Evolutionary conservation across 441 rosid genomes (phyloP), one percentile per base, ranked within the genome.

Genomic region (Euphorbia celastroides): DNA sequence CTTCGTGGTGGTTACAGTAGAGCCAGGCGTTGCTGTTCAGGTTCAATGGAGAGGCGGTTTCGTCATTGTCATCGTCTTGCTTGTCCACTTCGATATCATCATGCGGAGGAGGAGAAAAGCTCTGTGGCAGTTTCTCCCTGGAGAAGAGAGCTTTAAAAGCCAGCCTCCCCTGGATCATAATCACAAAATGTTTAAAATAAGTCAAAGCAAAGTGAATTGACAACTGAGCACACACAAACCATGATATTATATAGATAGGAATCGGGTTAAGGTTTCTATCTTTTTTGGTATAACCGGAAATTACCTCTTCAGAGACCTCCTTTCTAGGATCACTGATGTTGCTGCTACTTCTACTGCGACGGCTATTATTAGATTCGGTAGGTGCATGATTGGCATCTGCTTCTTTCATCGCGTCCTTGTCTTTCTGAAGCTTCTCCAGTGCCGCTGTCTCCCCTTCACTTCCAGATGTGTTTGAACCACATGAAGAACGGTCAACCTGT

Each of bases 121-220:
- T 93, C 78, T 93, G 99, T 10, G 97, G 99, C 75, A 93, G 75
- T 34, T 76, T 75, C 79, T 85, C 84, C 65, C 99, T 85, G 20
- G 93, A 79, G 83, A 93, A 93, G 69, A 93, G 90, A 54, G 97
- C 97, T 79, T 64, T 88, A 72, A 93, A 93, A 41, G 99, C 96
- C 74, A 91, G 71, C 65, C 95, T 82, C 16, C 99, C 99, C 97
- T 93, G 79, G 65, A 25, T 64, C 27, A 66, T 48, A 32, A 56
- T 64, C 55, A 65, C 62, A 65, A 64, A 46, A 41, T 38, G 22
- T 46, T 58, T 12, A n/a, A 46, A 46, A 9, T 46, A 3, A 16
- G 16, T 46, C 9, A 46, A 44, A n/a, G 52, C 20, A 1, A 46
- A 46, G 20, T 16, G 5, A 42, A 42, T 42, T 42, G n/a, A 42